Percentiles rank a stretch among this genome's conserved stretches.
phyloP scores from a whole-genome alignment of 1,284 basidiomycete genomes.

The Volvariella surrecta region DNA sequence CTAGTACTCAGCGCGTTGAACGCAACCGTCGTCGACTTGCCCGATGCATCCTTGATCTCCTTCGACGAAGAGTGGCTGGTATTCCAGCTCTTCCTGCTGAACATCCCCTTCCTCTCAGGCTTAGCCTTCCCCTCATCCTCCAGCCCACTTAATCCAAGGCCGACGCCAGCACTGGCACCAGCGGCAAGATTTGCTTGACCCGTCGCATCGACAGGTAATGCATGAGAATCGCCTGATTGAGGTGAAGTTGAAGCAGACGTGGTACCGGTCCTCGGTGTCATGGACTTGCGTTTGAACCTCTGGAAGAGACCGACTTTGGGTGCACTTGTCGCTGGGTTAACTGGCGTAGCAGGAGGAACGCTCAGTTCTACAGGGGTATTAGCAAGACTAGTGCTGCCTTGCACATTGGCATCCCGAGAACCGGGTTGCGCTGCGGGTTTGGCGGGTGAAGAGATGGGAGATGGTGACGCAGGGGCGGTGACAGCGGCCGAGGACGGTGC shows the following conservation, averaged over 20 bases:
- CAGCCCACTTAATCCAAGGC: background rate
- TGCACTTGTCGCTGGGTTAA: too few relatives aligned
- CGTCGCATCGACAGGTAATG: constrained; percentile 1
- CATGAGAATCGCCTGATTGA: too few relatives aligned
- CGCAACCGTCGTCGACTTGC: background rate
- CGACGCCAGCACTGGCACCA: background rate
- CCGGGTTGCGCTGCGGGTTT: background rate
- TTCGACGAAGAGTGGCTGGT: background rate
- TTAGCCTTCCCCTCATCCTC: constrained; percentile 8
- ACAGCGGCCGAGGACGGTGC: constrained; percentile 7
- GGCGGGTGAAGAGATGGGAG: background rate
- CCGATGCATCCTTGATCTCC: constrained; percentile 1
- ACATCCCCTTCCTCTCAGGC: constrained; percentile 11
- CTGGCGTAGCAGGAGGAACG: too few relatives aligned
- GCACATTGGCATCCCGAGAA: too few relatives aligned
- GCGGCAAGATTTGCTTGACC: background rate
- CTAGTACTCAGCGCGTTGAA: background rate
- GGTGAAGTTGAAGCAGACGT: too few relatives aligned
- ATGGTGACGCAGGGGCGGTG: constrained; percentile 7
- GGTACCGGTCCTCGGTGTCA: too few relatives aligned
- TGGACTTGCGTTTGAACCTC: too few relatives aligned
- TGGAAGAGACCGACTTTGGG: too few relatives aligned
- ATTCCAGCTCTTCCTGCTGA: constrained; percentile 16
- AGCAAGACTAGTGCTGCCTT: too few relatives aligned
- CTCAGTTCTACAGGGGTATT: too few relatives aligned